Percentiles rank a stretch among this genome's conserved stretches.
Conservation (phyloP, 2,329 filamentous ascomycete species). For the Paraphaeosphaeria sporulosa region DNA sequence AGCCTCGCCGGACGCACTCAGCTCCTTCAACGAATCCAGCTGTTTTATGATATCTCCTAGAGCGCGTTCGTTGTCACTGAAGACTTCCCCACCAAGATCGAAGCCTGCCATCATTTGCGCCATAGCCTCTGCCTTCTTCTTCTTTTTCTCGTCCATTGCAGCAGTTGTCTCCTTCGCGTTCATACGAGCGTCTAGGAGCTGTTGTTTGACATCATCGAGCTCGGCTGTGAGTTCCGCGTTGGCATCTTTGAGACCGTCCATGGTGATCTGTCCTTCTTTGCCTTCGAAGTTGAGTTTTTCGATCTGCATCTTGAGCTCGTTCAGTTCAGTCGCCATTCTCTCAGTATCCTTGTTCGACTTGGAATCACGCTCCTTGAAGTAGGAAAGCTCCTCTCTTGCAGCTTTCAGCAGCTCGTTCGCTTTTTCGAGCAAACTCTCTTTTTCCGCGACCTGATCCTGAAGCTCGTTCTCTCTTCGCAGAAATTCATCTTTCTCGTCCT, state of each 20-base stretch:
- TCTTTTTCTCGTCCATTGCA: conserved; percentile 94
- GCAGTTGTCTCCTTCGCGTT: conserved; percentile 92
- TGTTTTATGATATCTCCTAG: conserved; percentile 85
- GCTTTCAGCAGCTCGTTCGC: conserved; percentile 83
- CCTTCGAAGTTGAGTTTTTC: conserved; percentile 95
- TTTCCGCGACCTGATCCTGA: conserved; percentile 94
- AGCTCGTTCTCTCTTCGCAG: conserved; percentile 93
- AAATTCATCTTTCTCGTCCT: conserved; percentile 97
- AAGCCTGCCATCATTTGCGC: conserved; percentile 99
- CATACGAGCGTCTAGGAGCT: conserved; percentile 95
- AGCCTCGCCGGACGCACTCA: conserved; percentile 77
- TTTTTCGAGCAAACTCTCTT: conserved; percentile 79
- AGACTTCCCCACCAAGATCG: conserved; percentile 89
- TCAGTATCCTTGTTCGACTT: conserved; percentile 91
- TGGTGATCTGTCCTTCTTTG: conserved; percentile 96
- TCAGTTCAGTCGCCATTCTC: conserved; percentile 81
- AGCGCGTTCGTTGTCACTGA: conserved; percentile 89
- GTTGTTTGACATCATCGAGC: conserved; percentile 94
- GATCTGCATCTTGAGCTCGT: conserved; percentile 94
- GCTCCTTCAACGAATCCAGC: conserved; percentile 78
- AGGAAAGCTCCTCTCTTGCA: conserved; percentile 83
- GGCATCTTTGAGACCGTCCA: conserved; percentile 96
- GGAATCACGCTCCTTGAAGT: conserved; percentile 84
- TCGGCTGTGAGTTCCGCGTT: conserved; percentile 92
- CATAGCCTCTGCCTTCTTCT: conserved; percentile 99